Conservation (phyloP, 129 eudicot genomes). For the Logfia minima region DNA sequence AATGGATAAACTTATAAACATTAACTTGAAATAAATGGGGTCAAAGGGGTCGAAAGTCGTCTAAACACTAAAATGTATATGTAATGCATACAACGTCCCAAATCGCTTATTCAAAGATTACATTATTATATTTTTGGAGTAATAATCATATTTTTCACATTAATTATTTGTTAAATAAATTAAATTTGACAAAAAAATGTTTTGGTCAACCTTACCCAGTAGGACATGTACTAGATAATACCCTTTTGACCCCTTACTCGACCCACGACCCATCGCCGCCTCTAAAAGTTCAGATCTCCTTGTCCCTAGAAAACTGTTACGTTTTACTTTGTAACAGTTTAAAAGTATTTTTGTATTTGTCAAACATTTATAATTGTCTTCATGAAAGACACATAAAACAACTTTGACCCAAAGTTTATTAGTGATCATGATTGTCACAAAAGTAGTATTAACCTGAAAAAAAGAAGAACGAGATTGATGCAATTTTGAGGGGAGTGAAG, state of each 20-base stretch:
- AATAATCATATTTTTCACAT: neutral
- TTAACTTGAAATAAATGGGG: neutral
- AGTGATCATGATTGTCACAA: neutral
- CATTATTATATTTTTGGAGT: neutral
- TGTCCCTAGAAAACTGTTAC: neutral
- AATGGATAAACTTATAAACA: neutral
- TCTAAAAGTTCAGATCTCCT: neutral
- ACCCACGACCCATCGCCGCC: neutral
- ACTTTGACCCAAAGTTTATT: neutral
- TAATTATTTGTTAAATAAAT: neutral
- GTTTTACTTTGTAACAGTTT: too few species aligned
- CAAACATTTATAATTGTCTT: neutral
- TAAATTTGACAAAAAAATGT: neutral
- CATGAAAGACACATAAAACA: neutral
- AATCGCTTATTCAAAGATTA: neutral
- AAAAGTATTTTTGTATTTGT: neutral
- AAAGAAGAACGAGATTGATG: neutral
- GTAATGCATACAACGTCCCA: neutral
- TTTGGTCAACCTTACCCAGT: neutral
- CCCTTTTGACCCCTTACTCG: neutral
- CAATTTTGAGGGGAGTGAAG: neutral
- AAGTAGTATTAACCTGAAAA: neutral
- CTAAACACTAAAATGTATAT: neutral
- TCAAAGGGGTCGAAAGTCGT: too few species aligned
- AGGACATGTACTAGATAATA: too few species aligned